Percentiles rank a stretch among this genome's conserved stretches.
Evolutionary conservation across 192 early-diverging fungal species (phyloP).

Genomic region (Backusella sp.): DNA sequence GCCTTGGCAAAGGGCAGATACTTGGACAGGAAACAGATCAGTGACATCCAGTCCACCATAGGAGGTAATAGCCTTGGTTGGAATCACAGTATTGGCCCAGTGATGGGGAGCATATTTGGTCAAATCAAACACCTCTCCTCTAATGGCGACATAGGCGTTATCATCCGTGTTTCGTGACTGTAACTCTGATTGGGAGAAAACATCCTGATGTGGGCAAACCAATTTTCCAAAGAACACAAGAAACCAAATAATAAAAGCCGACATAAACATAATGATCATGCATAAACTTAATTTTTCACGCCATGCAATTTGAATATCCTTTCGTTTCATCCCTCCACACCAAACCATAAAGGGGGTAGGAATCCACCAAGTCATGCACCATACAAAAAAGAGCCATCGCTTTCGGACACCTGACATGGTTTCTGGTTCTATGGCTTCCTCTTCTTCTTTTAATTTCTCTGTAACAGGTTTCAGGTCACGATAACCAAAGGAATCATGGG

Average conservation of each 20-base stretch:
- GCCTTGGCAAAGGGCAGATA: conserved; percentile 56
- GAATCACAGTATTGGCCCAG: conserved; percentile 46
- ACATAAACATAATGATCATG: conserved; percentile 78
- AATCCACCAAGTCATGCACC: conserved; percentile 79
- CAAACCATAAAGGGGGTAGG: conserved; percentile 63
- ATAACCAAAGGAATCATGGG: conserved; percentile 6
- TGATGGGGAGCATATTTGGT: conserved; percentile 59
- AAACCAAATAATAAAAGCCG: conserved; percentile 79
- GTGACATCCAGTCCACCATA: conserved; percentile 69
- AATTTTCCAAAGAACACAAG: conserved; percentile 72
- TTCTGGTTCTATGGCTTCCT: conserved; percentile 36
- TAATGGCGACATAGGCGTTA: conserved; percentile 65
- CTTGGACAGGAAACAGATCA: conserved; percentile 69
- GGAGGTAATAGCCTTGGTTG: conserved; percentile 49
- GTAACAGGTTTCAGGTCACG: conserved; percentile 10
- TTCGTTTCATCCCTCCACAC: conserved; percentile 78
- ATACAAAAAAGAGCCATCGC: conserved; percentile 85
- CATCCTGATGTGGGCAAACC: conserved; percentile 71
- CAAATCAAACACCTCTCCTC: conserved; percentile 82
- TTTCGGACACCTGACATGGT: conserved; percentile 56
- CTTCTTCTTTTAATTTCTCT: conserved; percentile 15
- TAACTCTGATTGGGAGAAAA: conserved; percentile 65
- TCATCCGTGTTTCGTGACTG: conserved; percentile 35
- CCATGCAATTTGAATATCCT: conserved; percentile 89
- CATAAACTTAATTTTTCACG: conserved; percentile 95